Evolutionary conservation across 768 basidiomycete species (phyloP), one percentile per base, ranked within the genome.

Genomic region (Hygrocybe punicea): DNA sequence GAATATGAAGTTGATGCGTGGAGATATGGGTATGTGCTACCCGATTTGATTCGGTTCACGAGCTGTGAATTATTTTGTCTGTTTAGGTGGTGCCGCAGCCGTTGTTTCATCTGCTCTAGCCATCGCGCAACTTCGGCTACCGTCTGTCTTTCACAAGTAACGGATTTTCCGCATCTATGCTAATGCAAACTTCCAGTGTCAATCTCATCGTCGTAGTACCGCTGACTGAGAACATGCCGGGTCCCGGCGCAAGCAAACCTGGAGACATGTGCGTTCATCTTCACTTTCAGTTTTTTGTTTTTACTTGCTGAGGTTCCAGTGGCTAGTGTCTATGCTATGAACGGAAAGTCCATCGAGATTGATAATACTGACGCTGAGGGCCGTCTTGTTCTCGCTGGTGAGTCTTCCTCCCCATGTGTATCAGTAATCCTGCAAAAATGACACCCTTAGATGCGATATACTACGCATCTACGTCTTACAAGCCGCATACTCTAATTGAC

Each of bases 311-410:
- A 53, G 35, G 14, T 14, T 33, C 35, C 6, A 23, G 47, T 29
- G 3, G 4, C 2, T 60, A 91, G 89, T 42, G 63, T 93, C 61
- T 89, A 89, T 60, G 87, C 90, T 5, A 92, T 92, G 87, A 92
- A 92, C 62, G 90, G 92, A 36, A 93, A 92, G 70, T 84, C 87
- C 0, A 80, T 93, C 16, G 90, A 93, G 67, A 81, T 93, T 25
- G 90, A 93, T 71, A 92, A 92, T 68, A 93, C 91, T 0, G 92
- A 91, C 66, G 89, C 89, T 6, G 90, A 91, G 64, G 90, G 89
- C 10, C 84, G 90, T 11, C 73, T 93, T 42, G 75, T 92, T 29
- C 81, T 93, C 48, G 81, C 91, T 48, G 86, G 85, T 86, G 55
- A 44, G 77, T 63, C 42, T 36, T 34, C 19, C 40, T 45, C 1